Conservation (phyloP, 352 stramenopile species). For the Phytopythium mirpurense region DNA sequence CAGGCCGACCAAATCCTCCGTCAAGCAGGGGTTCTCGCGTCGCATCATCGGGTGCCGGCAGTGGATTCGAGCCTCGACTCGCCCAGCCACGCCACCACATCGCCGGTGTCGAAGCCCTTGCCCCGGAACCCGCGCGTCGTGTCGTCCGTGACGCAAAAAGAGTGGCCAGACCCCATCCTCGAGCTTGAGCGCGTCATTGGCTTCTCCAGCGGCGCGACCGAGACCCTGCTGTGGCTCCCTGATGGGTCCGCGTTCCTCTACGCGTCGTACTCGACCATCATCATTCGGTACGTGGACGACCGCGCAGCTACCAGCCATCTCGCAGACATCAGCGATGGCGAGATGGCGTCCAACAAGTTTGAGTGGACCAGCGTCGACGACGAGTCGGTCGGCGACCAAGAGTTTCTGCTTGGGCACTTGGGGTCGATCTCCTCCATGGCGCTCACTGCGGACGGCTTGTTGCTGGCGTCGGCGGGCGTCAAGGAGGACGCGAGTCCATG, state of each 20-base stretch:
- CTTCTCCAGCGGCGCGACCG: slow-evolving; percentile 45
- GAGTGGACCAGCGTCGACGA: background rate
- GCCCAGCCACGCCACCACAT: too few species aligned
- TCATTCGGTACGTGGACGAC: slow-evolving; percentile 34
- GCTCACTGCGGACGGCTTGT: slow-evolving; percentile 29
- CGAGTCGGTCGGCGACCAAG: slow-evolving; percentile 6
- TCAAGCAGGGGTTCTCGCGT: slow-evolving; percentile 27
- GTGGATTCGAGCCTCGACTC: background rate
- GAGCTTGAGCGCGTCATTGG: slow-evolving; percentile 53
- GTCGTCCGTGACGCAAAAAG: slow-evolving; percentile 27
- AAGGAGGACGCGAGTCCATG: slow-evolving; percentile 20
- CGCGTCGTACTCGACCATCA: slow-evolving; percentile 55
- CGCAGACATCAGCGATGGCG: background rate
- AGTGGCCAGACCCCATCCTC: slow-evolving; percentile 68
- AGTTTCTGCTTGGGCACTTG: slow-evolving; percentile 40
- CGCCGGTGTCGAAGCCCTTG: background rate
- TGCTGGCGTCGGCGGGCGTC: slow-evolving; percentile 44
- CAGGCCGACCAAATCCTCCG: slow-evolving; percentile 49
- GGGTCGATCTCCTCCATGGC: slow-evolving; percentile 28
- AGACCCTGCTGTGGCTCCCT: slow-evolving; percentile 44
- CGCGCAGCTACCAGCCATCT: background rate
- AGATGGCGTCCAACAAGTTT: background rate
- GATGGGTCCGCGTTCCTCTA: slow-evolving; percentile 47
- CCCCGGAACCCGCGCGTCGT: slow-evolving; percentile 7
- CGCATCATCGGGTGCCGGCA: background rate